Base-by-base conservation (phyloP, 1,284 basidiomycete species). In the Papiliotrema laurentii region DNA sequence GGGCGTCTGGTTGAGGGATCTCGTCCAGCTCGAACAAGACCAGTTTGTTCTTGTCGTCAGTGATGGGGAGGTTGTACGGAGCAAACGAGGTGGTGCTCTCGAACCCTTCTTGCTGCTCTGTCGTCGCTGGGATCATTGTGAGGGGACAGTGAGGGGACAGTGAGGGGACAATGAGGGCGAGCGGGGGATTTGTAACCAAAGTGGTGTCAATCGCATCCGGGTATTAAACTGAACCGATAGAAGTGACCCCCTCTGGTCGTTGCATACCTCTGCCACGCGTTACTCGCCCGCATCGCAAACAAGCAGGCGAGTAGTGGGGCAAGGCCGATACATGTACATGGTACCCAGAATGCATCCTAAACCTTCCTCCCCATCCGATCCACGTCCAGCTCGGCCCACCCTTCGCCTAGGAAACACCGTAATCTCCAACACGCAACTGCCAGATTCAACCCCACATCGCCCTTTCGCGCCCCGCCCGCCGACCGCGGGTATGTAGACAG, bases 1-100 rank as follows among this genome's bases (percentile, higher is more conserved):
- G 44, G 21, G 25, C 47, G 46, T 62, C 59, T 31, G 37, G 39
- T 18, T 49, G 30, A 2, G 62, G 62, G 10, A 59, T 21, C 11
- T 46, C 45, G 36, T 62, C 60, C 10, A 58, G 21, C 28, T 62
- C 58, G 30, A 48, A 25, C 13, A 59, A 16, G 1, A n/a, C 25
- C 11, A 61, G 37, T 30, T 50, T 41, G n/a, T 47, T 18, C 22
- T 27, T 21, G 4, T 24, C 25, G n/a, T 30, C 26, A 5, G 13
- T 10, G 18, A 38, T 9, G 4, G 10, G 3, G 2, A 30, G 45
- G 10, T 22, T 34, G 22, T 39, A 47, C 3, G 37, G 16, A 4
- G 44, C 50, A 21, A 31, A 38, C 6, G 25, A 21, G 26, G 26
- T 31, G n/a, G 56, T 42, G 2, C 33, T 16, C 26, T 50, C 43